These are phyloP conservation scores for Psophocarpus tetragonolobus DNA, from an alignment of 306 rosid species.

Conservation along the genomic window DNA sequence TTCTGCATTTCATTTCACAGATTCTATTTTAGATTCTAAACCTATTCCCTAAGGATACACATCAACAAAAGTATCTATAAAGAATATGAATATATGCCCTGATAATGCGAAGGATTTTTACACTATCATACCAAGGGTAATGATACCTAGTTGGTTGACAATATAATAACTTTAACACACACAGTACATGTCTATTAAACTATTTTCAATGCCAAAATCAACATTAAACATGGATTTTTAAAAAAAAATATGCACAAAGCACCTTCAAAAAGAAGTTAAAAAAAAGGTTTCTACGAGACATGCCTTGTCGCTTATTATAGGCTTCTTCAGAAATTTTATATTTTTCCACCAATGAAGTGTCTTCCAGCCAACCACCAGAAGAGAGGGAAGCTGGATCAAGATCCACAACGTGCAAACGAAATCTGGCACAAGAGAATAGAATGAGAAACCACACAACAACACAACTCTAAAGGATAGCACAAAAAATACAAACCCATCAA, in stretches of 20 bases:
- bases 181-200: neutral
- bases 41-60: neutral
- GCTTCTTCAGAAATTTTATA: conserved; percentile 84
- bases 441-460: neutral
- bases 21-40: neutral
- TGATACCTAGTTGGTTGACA: neutral
- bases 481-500: conserved; percentile 58
- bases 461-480: neutral
- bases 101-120: neutral
- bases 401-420: conserved; percentile 75
- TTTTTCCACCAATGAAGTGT: conserved; percentile 89
- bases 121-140: neutral
- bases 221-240: neutral
- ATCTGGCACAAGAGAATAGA: conserved; percentile 46
- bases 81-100: neutral
- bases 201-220: conserved; percentile 4
- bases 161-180: neutral
- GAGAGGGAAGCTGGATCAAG: conserved; percentile 87
- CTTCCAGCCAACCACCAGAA: conserved; percentile 97
- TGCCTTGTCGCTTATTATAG: conserved; percentile 74
- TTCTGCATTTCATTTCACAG: neutral
- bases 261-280: neutral
- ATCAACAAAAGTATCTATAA: neutral
- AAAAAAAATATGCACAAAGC: neutral
- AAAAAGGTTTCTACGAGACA: neutral